Evolutionary conservation across 1,284 basidiomycete species (phyloP), one percentile per base, ranked within the genome.

Genomic region (Exobasidium rhododendri): DNA sequence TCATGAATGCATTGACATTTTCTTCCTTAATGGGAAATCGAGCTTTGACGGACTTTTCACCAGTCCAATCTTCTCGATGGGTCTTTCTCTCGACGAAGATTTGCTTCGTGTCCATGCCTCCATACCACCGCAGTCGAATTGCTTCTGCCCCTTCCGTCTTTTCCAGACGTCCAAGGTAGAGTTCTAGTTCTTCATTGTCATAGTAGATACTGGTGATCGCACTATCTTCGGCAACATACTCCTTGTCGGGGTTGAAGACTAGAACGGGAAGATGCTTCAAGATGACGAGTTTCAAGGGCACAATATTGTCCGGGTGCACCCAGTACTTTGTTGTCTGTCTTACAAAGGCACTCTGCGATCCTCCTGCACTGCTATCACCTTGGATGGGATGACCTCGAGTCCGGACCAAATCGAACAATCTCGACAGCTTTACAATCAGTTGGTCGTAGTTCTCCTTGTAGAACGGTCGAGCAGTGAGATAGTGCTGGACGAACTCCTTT

Each of bases 1-100:
- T 84, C 60, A 97, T 83, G 84, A 92, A 98, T 28, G 90, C 88
- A 78, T 97, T 97, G 73, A 97, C 89, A 63, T 92, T 87, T 70
- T 93, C 88, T 81, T 97, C 94, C 81, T 96, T 94, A 82, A 98
- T 89, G 1, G 92, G 89, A 83, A 98, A 97, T 6, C 94, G 91
- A 30, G 94, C 92, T 82, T 98, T 98, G 79, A 98, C 94, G 17
- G 91, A 94, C 82, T 97, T 98, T 81, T 98, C 94, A 32, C 94
- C 94, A 0, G 96, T 98, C 94, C 96, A 98, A 80, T 98, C 94
- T 82, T 98, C 94, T 57, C 94, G 86, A 79, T 98, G 94, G 0
- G 96, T 98, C 82, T 98, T 98, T 63, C 96, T 91, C 83, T 98
- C 94, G 49, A 98, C 92, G 75, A 97, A 98, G 66, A 98, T 94